Conservation (phyloP, 2,329 filamentous ascomycete genomes). For the Whalleya microplaca region DNA sequence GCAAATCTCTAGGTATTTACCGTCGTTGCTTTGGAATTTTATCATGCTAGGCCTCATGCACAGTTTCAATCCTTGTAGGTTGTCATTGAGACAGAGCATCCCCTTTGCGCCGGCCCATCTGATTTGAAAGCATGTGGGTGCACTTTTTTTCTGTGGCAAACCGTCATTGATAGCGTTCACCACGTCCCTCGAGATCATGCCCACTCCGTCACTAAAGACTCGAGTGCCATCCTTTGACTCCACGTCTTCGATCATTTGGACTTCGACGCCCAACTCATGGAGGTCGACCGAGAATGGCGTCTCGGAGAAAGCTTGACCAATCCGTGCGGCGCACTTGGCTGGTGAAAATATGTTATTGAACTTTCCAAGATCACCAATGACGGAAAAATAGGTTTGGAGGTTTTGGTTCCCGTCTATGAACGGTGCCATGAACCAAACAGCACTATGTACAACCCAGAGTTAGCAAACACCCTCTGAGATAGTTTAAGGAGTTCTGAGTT, state of each 20-base stretch:
- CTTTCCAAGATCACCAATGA: conserved; percentile 54
- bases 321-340: conserved; percentile 61
- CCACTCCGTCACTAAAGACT: conserved; percentile 80
- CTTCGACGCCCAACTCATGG: conserved; percentile 39
- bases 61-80: conserved; percentile 61
- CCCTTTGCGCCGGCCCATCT: conserved; percentile 77
- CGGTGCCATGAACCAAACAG: conserved; percentile 54
- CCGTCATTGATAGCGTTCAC: conserved; percentile 62
- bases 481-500: not conserved
- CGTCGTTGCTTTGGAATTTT: conserved; percentile 68
- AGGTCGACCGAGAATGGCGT: conserved; percentile 67
- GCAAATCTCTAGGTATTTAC: conserved; percentile 69
- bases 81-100: conserved; percentile 72
- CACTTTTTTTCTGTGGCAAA: conserved; percentile 50
- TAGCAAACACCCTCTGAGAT: not conserved
- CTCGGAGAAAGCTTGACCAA: conserved; percentile 74
- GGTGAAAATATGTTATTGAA: conserved; percentile 56
- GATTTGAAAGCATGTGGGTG: conserved; percentile 74
- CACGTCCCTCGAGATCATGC: conserved; percentile 68
- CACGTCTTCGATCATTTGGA: conserved; percentile 53
- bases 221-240: conserved; percentile 51
- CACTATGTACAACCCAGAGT: not conserved
- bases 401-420: conserved; percentile 44
- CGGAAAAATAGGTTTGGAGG: conserved; percentile 43
- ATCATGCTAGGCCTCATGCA: conserved; percentile 74